Evolutionary conservation across 257 asterid genomes (phyloP), one percentile per base, ranked within the genome.

Genomic region (Plectranthus barbatus): DNA sequence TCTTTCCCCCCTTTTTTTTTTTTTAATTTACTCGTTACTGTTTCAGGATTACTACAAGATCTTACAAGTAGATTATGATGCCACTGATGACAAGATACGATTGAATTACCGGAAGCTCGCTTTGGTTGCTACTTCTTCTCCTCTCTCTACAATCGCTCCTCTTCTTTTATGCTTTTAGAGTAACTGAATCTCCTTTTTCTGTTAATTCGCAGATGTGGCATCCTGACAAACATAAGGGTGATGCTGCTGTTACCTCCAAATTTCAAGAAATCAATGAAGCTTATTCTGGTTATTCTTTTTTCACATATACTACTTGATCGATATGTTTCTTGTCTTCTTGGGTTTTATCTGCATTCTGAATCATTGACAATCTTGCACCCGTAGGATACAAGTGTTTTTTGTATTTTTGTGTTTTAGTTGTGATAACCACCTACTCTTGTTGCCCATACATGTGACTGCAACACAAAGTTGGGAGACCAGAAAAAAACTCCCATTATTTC

Each of bases 251-350:
- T 69, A 84, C 89, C 9, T 79, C 70, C 8, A 82, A 76, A 62
- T 84, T 84, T 72, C 92, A 84, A 76, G 88, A 78, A 79, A 84
- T 82, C 31, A 84, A 76, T 34, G 88, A 85, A 70, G 92, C 89
- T 65, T 84, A 82, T 52, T 64, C 75, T 11, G 86, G 86, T 85
- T 57, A 76, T 61, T 74, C 21, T 51, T 66, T 69, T 53, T 11
- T 12, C 17, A 1, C 6, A 12, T 41, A 4, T 31, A 62, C 56
- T 20, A 24, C 21, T 42, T 9, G 39, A n/a, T 51, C 29, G 52
- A 29, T 45, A 12, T 33, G 5, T 31, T 31, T 33, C 29, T 49
- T 58, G 49, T 61, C 48, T 29, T 57, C 5, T 70, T 24, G 44
- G 47, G 41, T 39, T 60, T 45, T 6, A 53, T 23, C 4, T 23